phyloP scores from a whole-genome alignment of 257 asterid genomes.

The Scutellaria baicalensis region DNA sequence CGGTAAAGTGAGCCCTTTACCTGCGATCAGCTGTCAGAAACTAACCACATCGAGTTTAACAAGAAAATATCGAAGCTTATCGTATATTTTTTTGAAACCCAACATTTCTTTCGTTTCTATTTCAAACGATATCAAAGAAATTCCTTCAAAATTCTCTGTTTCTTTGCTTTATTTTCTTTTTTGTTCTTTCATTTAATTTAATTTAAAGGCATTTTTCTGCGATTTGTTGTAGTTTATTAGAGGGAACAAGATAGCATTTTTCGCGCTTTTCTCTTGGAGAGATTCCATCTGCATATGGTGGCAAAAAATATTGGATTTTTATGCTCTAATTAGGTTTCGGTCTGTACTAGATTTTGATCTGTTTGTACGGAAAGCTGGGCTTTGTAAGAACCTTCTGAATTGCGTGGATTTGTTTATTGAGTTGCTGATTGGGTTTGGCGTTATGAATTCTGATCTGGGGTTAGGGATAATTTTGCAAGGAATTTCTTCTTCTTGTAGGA shows the following conservation, averaged over 20 bases:
- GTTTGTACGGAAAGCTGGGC: background rate
- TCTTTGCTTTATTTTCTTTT: background rate
- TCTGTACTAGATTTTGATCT: conserved; percentile 1
- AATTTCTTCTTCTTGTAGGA: conserved; percentile 14
- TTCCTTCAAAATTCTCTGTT: background rate
- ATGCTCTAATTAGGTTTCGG: background rate
- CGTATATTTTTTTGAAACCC: background rate
- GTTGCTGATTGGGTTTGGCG: conserved; percentile 3
- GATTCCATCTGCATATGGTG: conserved; percentile 6
- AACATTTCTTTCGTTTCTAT: background rate
- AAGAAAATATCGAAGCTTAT: conserved; percentile 12
- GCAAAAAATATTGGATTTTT: conserved; percentile 8
- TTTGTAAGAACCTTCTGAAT: background rate
- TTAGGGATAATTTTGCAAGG: conserved; percentile 1
- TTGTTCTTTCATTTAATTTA: no score
- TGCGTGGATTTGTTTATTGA: background rate
- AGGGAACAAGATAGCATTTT: conserved; percentile 9
- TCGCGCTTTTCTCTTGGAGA: conserved; percentile 1
- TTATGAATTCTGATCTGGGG: conserved; percentile 19
- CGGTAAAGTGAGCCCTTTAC: conserved; percentile 15
- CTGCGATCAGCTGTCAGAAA: conserved; percentile 30
- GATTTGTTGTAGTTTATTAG: background rate
- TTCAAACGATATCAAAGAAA: background rate
- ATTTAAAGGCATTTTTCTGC: conserved; percentile 2
- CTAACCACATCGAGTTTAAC: conserved; percentile 30